Evolutionary conservation across 805 yeast species (phyloP).

Genomic region (Myxozyma melibiosi): DNA sequence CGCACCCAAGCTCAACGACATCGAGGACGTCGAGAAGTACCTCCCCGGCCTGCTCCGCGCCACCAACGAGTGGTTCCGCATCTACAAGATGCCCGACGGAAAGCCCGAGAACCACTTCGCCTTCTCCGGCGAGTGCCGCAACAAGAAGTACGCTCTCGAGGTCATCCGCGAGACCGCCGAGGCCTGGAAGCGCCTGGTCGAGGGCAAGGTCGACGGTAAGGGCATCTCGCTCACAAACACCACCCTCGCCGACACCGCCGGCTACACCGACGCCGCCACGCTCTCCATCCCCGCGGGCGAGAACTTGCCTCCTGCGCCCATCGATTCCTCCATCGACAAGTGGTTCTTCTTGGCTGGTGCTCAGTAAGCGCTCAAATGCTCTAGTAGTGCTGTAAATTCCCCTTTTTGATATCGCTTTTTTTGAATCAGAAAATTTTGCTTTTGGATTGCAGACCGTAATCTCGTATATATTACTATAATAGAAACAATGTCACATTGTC

Average conservation of each 20-base stretch:
- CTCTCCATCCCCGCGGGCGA: constrained; percentile 62
- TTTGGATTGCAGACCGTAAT: background rate
- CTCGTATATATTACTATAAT: background rate
- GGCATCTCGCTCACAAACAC: constrained; percentile 78
- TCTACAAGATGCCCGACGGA: constrained; percentile 97
- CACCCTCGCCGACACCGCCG: constrained; percentile 60
- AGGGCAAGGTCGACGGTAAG: constrained; percentile 58
- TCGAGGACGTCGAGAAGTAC: constrained; percentile 85
- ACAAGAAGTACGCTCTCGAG: constrained; percentile 82
- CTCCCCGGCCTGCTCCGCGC: constrained; percentile 93
- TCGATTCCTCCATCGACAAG: constrained; percentile 94
- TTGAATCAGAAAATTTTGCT: background rate
- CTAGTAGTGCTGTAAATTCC: background rate
- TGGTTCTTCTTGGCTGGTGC: constrained; percentile 88
- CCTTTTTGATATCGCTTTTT: background rate
- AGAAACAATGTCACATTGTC: background rate
- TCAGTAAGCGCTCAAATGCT: constrained; percentile 11
- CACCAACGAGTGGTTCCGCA: constrained; percentile 97
- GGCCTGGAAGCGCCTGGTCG: constrained; percentile 78
- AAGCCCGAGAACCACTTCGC: constrained; percentile 96
- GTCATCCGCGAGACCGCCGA: constrained; percentile 78
- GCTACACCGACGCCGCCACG: constrained; percentile 51
- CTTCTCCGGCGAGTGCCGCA: constrained; percentile 90
- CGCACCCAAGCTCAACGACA: constrained; percentile 81
- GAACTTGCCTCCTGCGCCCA: constrained; percentile 77